Conservation (phyloP, 2,329 filamentous ascomycete species). For the Aspergillus phoenicis region DNA sequence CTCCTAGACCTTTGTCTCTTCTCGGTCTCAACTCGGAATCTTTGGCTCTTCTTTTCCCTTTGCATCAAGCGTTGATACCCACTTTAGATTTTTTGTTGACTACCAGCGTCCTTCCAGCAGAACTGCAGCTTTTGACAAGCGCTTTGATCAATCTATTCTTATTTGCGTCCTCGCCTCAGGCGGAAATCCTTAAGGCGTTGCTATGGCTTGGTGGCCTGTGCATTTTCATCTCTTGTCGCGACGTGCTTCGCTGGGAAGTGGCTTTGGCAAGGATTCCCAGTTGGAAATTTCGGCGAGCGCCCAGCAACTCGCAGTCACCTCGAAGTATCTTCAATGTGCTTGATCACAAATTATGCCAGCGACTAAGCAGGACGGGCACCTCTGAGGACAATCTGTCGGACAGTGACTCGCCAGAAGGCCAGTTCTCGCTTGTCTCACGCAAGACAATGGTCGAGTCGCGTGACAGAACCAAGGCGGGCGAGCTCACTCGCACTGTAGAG, state of each 20-base stretch:
- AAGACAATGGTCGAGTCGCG: conserved; percentile 26
- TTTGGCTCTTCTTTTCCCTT: conserved; percentile 71
- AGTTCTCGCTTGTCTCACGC: conserved; percentile 39
- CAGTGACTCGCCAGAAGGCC: conserved; percentile 36
- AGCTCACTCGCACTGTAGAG: conserved; percentile 27
- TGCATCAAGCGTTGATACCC: conserved; percentile 76
- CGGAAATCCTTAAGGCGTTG: conserved; percentile 79
- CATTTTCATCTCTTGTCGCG: conserved; percentile 71
- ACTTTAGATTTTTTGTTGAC: conserved; percentile 80
- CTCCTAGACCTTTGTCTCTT: conserved; percentile 35
- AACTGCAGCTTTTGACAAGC: conserved; percentile 83
- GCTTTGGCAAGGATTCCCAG: conserved; percentile 83
- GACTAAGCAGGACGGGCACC: conserved; percentile 47
- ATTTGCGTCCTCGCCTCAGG: conserved; percentile 77
- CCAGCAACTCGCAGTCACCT: conserved; percentile 39
- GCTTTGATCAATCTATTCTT: conserved; percentile 79
- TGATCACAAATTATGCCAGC: conserved; percentile 51
- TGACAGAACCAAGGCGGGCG: conserved; percentile 17
- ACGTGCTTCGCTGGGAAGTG: conserved; percentile 80
- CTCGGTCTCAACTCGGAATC: conserved; percentile 57
- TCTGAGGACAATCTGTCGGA: conserved; percentile 42
- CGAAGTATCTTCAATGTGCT: conserved; percentile 45
- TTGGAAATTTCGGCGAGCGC: conserved; percentile 76
- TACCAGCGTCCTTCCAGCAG: conserved; percentile 82
- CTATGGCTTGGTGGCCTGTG: conserved; percentile 82